Evolutionary conservation across 805 yeast genomes (phyloP).

Genomic region (Saturnispora kantuleensis): DNA sequence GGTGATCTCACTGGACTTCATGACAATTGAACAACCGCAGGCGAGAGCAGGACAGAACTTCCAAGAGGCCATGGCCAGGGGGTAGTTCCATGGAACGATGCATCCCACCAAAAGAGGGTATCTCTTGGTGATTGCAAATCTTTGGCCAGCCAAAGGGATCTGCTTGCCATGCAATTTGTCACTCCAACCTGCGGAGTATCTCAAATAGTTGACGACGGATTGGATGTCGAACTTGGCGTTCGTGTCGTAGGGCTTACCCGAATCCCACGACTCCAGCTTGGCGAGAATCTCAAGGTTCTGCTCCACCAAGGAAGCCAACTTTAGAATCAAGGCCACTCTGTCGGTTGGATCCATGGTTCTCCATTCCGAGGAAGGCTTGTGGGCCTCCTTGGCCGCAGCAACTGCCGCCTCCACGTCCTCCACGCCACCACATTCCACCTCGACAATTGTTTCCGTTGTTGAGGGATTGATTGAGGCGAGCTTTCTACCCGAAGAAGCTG

Average conservation of each 20-base stretch:
- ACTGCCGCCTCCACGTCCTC: constrained; percentile 44
- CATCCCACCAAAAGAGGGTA: constrained; percentile 61
- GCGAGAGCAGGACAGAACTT: constrained; percentile 77
- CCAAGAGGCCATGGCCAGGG: constrained; percentile 68
- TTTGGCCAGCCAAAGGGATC: constrained; percentile 31
- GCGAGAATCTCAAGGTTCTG: constrained; percentile 39
- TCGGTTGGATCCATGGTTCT: constrained; percentile 33
- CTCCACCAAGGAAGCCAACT: constrained; percentile 43
- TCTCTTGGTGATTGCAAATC: constrained; percentile 57
- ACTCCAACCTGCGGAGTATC: constrained; percentile 56
- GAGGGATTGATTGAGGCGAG: constrained; percentile 41
- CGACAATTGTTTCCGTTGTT: constrained; percentile 37
- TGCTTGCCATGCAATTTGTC: constrained; percentile 41
- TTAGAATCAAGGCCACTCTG: constrained; percentile 32
- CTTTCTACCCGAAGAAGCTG: constrained; percentile 24
- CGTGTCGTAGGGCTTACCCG: constrained; percentile 41
- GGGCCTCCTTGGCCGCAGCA: constrained; percentile 38
- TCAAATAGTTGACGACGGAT: constrained; percentile 35
- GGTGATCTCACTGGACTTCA: constrained; percentile 69
- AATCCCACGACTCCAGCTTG: constrained; percentile 43
- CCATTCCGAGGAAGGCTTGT: constrained; percentile 30
- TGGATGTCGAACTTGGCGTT: constrained; percentile 43
- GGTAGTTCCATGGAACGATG: constrained; percentile 68
- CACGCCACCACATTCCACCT: constrained; percentile 37
- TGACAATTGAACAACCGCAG: constrained; percentile 63